Conservation (phyloP, 2,329 filamentous ascomycete genomes). For the Cercospora zeae-maydis region DNA sequence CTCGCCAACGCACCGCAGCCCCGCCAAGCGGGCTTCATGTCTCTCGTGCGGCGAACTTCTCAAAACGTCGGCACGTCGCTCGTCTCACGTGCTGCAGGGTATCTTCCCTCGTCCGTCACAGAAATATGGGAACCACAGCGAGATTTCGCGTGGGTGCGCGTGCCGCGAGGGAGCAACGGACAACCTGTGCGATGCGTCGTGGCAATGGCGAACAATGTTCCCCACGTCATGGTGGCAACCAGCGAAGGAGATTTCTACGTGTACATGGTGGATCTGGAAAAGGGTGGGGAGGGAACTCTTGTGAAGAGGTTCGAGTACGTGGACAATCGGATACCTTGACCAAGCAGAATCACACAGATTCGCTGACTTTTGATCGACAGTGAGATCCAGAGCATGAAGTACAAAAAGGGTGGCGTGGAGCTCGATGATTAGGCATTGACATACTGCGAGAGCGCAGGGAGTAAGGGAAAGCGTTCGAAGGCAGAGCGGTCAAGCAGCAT, state of each 20-base stretch:
- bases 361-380: conserved; percentile 13
- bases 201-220: conserved; percentile 89
- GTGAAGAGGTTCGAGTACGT: conserved; percentile 91
- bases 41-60: conserved; percentile 87
- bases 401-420: conserved; percentile 26
- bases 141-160: conserved; percentile 94
- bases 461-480: too few species aligned
- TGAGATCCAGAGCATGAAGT: conserved; percentile 35
- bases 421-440: conserved; percentile 24
- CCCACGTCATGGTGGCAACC: conserved; percentile 96
- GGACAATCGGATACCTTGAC: not conserved
- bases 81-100: conserved; percentile 83
- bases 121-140: conserved; percentile 96
- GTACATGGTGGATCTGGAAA: conserved; percentile 91
- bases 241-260: conserved; percentile 94
- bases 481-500: not conserved
- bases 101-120: conserved; percentile 86
- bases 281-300: conserved; percentile 86
- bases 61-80: conserved; percentile 89
- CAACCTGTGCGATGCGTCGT: conserved; percentile 80
- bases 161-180: conserved; percentile 61
- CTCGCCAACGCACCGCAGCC: conserved; percentile 38
- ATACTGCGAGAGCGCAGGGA: not conserved
- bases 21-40: conserved; percentile 74
- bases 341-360: too few species aligned